Conservation (phyloP, 2,329 filamentous ascomycete species). For the Alternaria sp. region DNA sequence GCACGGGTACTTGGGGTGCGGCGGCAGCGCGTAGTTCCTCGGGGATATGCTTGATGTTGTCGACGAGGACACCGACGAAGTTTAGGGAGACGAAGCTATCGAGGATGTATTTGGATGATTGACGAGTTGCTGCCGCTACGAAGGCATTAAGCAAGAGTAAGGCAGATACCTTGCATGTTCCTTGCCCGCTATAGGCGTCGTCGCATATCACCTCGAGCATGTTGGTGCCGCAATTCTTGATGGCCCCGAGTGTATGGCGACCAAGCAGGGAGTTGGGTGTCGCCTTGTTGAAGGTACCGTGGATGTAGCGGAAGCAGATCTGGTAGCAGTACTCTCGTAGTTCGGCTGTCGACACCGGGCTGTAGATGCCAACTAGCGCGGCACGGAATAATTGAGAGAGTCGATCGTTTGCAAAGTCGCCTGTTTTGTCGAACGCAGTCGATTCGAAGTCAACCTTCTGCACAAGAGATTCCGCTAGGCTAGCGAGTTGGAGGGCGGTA, state of each 20-base stretch:
- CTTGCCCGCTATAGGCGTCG: slow-evolving; percentile 86
- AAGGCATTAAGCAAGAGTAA: slow-evolving; percentile 83
- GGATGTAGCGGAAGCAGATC: slow-evolving; percentile 87
- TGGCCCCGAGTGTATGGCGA: slow-evolving; percentile 69
- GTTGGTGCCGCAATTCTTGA: slow-evolving; percentile 81
- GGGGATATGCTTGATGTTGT: slow-evolving; percentile 81
- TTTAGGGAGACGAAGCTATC: slow-evolving; percentile 85
- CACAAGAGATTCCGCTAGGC: slow-evolving; percentile 75
- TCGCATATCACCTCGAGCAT: slow-evolving; percentile 89
- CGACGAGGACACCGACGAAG: slow-evolving; percentile 88
- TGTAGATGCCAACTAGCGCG: slow-evolving; percentile 79
- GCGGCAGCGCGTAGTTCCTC: slow-evolving; percentile 63
- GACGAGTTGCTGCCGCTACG: slow-evolving; percentile 74
- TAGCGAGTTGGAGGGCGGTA: slow-evolving; percentile 78
- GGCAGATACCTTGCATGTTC: slow-evolving; percentile 83
- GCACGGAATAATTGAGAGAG: slow-evolving; percentile 91
- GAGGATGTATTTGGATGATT: slow-evolving; percentile 77
- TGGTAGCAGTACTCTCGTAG: slow-evolving; percentile 88
- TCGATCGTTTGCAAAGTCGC: slow-evolving; percentile 85
- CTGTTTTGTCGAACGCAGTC: slow-evolving; percentile 56
- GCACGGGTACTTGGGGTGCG: slow-evolving; percentile 59
- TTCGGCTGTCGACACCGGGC: slow-evolving; percentile 72
- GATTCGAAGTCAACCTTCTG: slow-evolving; percentile 72
- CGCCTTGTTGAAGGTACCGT: slow-evolving; percentile 66
- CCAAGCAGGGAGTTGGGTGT: slow-evolving; percentile 42